Evolutionary conservation across 129 eudicot species (phyloP), one percentile per base, ranked within the genome.

Genomic region (Flaveria ramosissima): DNA sequence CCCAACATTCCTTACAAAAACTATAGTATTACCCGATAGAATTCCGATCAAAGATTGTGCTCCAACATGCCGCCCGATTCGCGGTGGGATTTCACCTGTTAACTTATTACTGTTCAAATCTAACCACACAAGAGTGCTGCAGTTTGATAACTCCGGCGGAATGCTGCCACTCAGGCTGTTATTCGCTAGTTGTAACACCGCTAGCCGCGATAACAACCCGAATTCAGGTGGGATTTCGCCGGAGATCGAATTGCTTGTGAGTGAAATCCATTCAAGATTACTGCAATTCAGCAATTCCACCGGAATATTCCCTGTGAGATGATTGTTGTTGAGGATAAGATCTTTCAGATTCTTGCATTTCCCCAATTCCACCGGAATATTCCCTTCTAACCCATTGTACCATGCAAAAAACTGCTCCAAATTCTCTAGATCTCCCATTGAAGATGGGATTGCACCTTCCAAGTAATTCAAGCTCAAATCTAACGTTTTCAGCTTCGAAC

Each of bases 381-480:
- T 83, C 21, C 98, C 98, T 63, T 89, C 92, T 80, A 93, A 73
- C 24, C 88, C 83, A 68, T 93, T 93, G 72, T 93, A 93, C 98
- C 98, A 93, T 12, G 95, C 97, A 46, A 93, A 80, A 20, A 93
- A 83, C 88, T 88, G 92, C 88, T 93, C 98, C 6, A 93, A 88
- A 77, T 93, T 90, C 83, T 73, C 92, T 23, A 93, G 86, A 50
- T 87, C 83, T 50, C 97, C 97, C 2, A 90, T 46, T 43, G 83
- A 88, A 15, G 83, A 79, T 32, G 97, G 98, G 26, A 93, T 93
- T 0, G 91, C 64, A 42, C 98, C 96, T 71, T 88, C 90, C 64
- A 93, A 75, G 68, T 86, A 90, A 61, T 93, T 93, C 68, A 93
- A 75, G 86, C 98, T 93, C 77, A 93, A 82, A 77, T 93, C 98